Base-by-base conservation (phyloP, 164 flowering plant genomes). In the Hamamelis virginiana region DNA sequence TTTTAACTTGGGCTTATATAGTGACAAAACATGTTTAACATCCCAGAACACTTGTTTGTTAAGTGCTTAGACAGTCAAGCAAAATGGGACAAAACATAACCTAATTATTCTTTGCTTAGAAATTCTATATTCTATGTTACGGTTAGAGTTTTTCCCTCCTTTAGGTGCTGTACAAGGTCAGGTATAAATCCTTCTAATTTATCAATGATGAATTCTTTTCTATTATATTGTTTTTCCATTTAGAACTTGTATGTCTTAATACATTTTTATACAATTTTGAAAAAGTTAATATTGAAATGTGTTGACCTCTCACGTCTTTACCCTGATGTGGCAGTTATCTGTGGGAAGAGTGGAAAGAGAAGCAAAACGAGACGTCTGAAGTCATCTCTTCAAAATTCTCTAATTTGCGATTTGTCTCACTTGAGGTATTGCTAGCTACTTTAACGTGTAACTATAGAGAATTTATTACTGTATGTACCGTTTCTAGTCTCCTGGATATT, bases 321-420 rank as follows among this genome's bases (percentile, higher is more conserved):
- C 23, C 10, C 69, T 38, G 41, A 28, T 66, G 62, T 73, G 60
- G 60, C 88, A 94, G 98, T 80, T 96, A 96, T 70, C 73, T 96
- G 50, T 87, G 81, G 83, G 98, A 93, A 77, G 98, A 93, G 76
- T 96, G 99, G 99, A 96, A 90, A 71, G 99, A 85, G 73, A 87
- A 88, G 79, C 82, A 83, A 43, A 82, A 80, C 64, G 94, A 84
- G 66, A 50, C 83, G 63, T 75, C 81, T 22, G 91, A 87, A 77
- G 90, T 86, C 56, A 64, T 85, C 59, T 77, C 82, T 50, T 71
- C 80, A 21, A 93, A 81, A 45, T 93, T 92, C 75, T 46, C 61
- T 25, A 87, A 80, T 66, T 65, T 93, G 82, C 86, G 94, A 59
- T 93, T 96, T 80, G 75, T 96, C 25, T 73, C 90, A 16, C 85